phyloP scores from a whole-genome alignment of 345 rosid genomes.

The Carallia pectinifolia region DNA sequence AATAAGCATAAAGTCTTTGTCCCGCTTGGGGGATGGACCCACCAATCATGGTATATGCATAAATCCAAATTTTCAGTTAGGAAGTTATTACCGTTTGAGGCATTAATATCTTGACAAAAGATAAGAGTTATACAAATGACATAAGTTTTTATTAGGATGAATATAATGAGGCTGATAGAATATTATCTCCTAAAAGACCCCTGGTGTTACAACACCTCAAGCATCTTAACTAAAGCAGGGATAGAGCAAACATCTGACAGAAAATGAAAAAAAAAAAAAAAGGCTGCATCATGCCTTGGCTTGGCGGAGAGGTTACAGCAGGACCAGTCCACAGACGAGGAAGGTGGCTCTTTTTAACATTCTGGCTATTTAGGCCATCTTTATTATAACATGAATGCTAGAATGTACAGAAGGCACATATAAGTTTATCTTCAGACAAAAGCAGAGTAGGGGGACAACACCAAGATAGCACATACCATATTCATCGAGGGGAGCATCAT shows the following conservation, averaged over 20 bases:
- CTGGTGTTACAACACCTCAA: not conserved
- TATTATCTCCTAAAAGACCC: not conserved
- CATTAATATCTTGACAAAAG: slow-evolving; percentile 4
- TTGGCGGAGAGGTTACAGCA: not conserved
- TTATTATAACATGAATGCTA: not conserved
- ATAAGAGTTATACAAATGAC: not conserved
- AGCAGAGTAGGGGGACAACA: not conserved
- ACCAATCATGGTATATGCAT: slow-evolving; percentile 7
- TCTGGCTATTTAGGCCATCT: not conserved
- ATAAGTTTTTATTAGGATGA: not conserved
- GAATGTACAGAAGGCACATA: not conserved
- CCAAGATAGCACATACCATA: slow-evolving; percentile 58
- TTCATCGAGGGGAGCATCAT: slow-evolving; percentile 96
- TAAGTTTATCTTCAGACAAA: not conserved
- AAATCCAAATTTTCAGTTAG: slow-evolving; percentile 7
- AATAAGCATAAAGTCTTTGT: not conserved
- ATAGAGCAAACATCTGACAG: not conserved
- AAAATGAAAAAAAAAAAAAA: not conserved
- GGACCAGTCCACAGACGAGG: not conserved
- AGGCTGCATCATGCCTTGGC: not conserved
- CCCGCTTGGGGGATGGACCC: slow-evolving; percentile 13
- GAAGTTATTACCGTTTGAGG: slow-evolving; percentile 8
- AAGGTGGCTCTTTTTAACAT: not conserved
- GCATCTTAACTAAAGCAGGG: not conserved
- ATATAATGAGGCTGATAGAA: not conserved